A percentile compares a stretch with the other conserved stretches of the same genome.
These are phyloP conservation scores for Nyctanthes arbortristis DNA, from an alignment of 257 asterid species.

Conservation along the genomic window DNA sequence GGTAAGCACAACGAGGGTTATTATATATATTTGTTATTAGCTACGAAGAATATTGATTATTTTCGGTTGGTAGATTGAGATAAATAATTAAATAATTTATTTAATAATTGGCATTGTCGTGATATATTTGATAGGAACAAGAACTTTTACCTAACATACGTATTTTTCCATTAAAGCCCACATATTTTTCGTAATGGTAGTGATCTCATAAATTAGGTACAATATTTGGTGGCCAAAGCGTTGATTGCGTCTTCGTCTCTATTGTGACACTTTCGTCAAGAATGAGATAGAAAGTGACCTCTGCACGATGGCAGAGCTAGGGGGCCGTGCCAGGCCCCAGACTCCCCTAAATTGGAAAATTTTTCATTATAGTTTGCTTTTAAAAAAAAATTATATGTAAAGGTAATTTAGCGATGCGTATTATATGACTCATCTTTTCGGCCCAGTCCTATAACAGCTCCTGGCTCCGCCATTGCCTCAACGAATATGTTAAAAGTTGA, in stretches of 20 bases:
- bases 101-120: neutral
- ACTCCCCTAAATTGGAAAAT: too few relatives aligned
- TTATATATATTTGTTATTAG: neutral
- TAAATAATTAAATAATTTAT: neutral
- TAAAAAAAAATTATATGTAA: too few relatives aligned
- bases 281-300: too few relatives aligned
- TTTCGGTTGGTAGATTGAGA: neutral
- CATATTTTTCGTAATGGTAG: neutral
- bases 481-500: neutral
- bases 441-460: too few relatives aligned
- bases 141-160: neutral
- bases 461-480: too few relatives aligned
- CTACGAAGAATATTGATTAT: neutral
- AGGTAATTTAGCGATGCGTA: too few relatives aligned
- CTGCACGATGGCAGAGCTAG: too few relatives aligned
- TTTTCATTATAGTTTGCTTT: too few relatives aligned
- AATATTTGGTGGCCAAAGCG: neutral
- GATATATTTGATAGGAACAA: neutral
- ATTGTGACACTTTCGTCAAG: neutral
- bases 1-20: neutral
- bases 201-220: conserved; percentile 32
- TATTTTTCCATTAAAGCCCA: neutral
- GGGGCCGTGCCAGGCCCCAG: too few relatives aligned
- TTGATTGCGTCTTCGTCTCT: neutral
- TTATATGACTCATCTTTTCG: too few relatives aligned